phyloP scores from a whole-genome alignment of 2,329 filamentous ascomycete genomes.

The Clonostachys sp. region DNA sequence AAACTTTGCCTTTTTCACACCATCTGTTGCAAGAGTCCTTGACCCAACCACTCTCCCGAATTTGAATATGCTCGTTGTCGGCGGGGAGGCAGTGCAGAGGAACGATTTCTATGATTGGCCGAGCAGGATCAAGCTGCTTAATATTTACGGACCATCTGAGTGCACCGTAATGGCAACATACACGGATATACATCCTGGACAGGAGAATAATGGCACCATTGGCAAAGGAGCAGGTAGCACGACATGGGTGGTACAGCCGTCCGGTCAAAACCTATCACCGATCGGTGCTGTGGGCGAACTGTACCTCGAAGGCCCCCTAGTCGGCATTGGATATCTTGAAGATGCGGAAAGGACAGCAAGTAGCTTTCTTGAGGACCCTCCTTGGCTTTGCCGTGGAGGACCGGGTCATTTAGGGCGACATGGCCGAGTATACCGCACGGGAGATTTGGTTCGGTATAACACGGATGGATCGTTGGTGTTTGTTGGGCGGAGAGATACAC shows the following conservation, averaged over 20 bases:
- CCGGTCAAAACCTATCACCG: constrained; percentile 2
- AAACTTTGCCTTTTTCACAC: constrained; percentile 5
- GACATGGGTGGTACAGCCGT: constrained; percentile 14
- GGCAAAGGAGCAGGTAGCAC: constrained; percentile 4
- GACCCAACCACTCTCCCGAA: constrained; percentile 1
- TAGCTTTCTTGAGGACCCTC: constrained; percentile 15
- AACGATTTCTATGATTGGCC: neutral
- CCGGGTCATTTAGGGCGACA: constrained; percentile 2
- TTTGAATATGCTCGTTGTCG: constrained; percentile 10
- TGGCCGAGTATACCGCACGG: constrained; percentile 32
- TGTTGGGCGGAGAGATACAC: constrained; percentile 48
- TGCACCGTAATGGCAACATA: constrained; percentile 22
- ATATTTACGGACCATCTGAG: constrained; percentile 40
- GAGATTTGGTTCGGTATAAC: constrained; percentile 37
- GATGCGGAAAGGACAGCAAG: constrained; percentile 19
- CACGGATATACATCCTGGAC: constrained; percentile 6
- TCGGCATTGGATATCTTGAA: constrained; percentile 45
- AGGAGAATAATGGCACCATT: constrained; percentile 12
- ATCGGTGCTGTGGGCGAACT: constrained; percentile 23
- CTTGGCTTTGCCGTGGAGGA: constrained; percentile 5
- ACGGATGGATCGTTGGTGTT: constrained; percentile 32
- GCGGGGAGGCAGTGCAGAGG: constrained; percentile 8
- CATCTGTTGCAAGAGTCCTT: constrained; percentile 3
- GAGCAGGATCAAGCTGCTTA: constrained; percentile 21
- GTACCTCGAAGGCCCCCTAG: constrained; percentile 34